Evolutionary conservation across 345 rosid species (phyloP).

Genomic region (Mangifera indica): DNA sequence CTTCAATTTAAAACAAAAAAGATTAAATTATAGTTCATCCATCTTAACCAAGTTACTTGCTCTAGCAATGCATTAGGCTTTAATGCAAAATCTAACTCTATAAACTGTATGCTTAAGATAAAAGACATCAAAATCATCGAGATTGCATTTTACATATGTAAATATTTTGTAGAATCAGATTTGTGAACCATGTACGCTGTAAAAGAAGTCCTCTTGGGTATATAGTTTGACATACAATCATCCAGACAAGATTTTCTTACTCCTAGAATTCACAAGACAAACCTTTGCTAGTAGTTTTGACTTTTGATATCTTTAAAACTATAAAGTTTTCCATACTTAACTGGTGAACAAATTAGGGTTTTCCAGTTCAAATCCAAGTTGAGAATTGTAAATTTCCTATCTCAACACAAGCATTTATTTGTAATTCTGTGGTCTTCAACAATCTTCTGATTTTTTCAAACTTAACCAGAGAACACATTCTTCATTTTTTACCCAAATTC

Average conservation of each 20-base stretch:
- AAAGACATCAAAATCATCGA: background rate
- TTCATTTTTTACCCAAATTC: no score
- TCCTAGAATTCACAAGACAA: background rate
- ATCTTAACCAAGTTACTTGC: background rate
- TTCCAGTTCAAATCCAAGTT: background rate
- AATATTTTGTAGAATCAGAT: no score
- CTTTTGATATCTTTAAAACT: background rate
- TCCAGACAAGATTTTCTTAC: background rate
- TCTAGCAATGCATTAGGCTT: background rate
- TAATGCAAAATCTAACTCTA: background rate
- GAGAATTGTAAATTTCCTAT: background rate
- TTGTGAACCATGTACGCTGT: background rate
- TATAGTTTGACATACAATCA: background rate
- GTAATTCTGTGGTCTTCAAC: background rate
- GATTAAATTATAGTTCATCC: background rate
- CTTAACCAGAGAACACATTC: background rate
- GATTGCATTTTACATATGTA: background rate
- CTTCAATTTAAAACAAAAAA: background rate
- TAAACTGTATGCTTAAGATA: background rate
- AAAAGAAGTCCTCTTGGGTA: background rate
- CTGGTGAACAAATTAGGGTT: background rate
- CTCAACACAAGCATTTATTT: background rate
- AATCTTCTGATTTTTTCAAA: no score
- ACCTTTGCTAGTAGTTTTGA: background rate
- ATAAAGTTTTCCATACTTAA: background rate